These are phyloP conservation scores for Penicillium argentinense DNA, from an alignment of 495 filamentous ascomycete genomes.

Conservation along the genomic window DNA sequence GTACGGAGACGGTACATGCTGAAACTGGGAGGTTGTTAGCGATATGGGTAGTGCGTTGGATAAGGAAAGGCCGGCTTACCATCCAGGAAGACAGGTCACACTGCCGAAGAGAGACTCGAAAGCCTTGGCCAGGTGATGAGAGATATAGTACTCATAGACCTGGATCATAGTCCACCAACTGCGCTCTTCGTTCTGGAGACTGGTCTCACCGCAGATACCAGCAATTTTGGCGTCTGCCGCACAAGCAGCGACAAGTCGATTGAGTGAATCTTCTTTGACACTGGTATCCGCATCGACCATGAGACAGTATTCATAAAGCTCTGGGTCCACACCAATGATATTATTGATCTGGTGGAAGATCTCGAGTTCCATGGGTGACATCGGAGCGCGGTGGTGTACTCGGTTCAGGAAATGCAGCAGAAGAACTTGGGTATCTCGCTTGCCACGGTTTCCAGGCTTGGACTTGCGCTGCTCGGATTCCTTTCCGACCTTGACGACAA, in stretches of 20 bases:
- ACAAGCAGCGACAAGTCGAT: slow-evolving; percentile 88
- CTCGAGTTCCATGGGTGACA: slow-evolving; percentile 94
- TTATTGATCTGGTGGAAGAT: slow-evolving; percentile 99
- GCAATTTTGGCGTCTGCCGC: slow-evolving; percentile 94
- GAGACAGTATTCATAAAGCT: slow-evolving; percentile 94
- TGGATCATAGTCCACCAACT: slow-evolving; percentile 99
- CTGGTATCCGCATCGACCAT: slow-evolving; percentile 98
- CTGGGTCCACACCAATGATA: slow-evolving; percentile 95
- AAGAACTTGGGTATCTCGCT: slow-evolving; percentile 92
- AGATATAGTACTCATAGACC: slow-evolving; percentile 98
- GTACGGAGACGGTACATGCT: slow-evolving; percentile 97
- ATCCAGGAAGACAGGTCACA: slow-evolving; percentile 97
- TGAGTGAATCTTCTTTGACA: slow-evolving; percentile 89
- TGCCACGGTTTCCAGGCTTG: slow-evolving; percentile 96
- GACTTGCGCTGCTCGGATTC: slow-evolving; percentile 88
- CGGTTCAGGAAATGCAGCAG: slow-evolving; percentile 90
- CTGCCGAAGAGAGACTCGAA: slow-evolving; percentile 95
- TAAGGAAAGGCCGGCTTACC: slow-evolving; percentile 56
- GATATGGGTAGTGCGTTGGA: not conserved
- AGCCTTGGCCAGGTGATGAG: slow-evolving; percentile 88
- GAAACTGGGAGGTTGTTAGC: slow-evolving; percentile 66
- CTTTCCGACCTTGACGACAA: slow-evolving; percentile 95
- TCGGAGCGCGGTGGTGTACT: slow-evolving; percentile 88
- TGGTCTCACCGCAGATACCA: slow-evolving; percentile 96
- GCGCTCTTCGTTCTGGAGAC: slow-evolving; percentile 88